Percentiles rank a stretch among this genome's conserved stretches.
Evolutionary conservation across 108 stramenopile species (phyloP).

Genomic region (Craspedostauros australis): DNA sequence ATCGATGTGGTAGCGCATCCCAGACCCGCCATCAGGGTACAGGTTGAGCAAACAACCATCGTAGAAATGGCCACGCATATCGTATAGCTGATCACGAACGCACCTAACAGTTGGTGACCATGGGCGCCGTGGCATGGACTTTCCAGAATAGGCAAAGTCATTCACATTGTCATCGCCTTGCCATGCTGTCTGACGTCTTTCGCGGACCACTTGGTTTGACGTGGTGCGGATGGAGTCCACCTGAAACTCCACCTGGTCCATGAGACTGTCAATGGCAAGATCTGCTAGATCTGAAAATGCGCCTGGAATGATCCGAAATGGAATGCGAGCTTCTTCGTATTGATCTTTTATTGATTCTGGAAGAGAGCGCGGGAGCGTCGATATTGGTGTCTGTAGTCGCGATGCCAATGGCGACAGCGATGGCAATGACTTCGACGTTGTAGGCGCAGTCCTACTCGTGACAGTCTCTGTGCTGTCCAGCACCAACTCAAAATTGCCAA

Average conservation of each 20-base stretch:
- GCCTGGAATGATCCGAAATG: slow-evolving; percentile 35
- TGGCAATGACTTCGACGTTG: too few species aligned
- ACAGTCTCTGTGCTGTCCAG: too few species aligned
- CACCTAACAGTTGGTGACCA: slow-evolving; percentile 31
- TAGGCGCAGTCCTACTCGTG: too few species aligned
- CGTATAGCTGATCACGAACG: slow-evolving; percentile 28
- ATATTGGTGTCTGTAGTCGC: too few species aligned
- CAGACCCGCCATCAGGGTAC: slow-evolving; percentile 47
- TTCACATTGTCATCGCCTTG: slow-evolving; percentile 39
- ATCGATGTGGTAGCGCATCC: slow-evolving; percentile 58
- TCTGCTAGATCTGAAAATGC: neutral
- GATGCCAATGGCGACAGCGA: too few species aligned
- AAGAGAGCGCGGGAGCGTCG: neutral
- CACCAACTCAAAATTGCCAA: too few species aligned
- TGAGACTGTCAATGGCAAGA: slow-evolving; percentile 15
- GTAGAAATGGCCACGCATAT: slow-evolving; percentile 28
- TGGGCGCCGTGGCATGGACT: slow-evolving; percentile 30
- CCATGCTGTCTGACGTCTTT: slow-evolving; percentile 55
- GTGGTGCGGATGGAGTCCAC: slow-evolving; percentile 32
- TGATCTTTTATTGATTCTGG: slow-evolving; percentile 22
- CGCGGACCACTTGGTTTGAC: slow-evolving; percentile 25
- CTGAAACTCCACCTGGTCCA: slow-evolving; percentile 36
- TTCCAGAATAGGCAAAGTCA: slow-evolving; percentile 41
- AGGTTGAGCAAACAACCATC: slow-evolving; percentile 47
- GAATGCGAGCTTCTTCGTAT: slow-evolving; percentile 26